phyloP scores from a whole-genome alignment of 495 filamentous ascomycete genomes.

The Hypoxylon fuscum region DNA sequence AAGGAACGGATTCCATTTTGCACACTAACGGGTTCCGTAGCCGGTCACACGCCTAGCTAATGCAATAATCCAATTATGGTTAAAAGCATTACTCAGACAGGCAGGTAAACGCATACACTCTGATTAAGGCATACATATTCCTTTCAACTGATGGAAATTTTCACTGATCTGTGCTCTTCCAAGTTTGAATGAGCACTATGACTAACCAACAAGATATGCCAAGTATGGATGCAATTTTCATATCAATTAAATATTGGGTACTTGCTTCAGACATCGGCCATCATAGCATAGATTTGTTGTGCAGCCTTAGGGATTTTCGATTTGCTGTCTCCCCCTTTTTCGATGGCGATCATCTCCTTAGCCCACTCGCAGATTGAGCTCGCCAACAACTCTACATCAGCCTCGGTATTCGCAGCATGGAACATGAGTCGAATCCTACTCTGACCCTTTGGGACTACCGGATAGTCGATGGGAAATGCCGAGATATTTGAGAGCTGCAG shows the following conservation, averaged over 20 bases:
- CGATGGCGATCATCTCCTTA: constrained; percentile 44
- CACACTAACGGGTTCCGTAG: constrained; percentile 12
- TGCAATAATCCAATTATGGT: not conserved
- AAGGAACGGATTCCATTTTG: no score
- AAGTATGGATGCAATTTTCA: not conserved
- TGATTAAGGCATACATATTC: no score
- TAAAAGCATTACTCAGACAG: not conserved
- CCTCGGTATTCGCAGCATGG: constrained; percentile 59
- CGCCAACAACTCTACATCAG: constrained; percentile 56
- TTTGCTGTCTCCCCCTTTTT: constrained; percentile 20
- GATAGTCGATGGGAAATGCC: constrained; percentile 56
- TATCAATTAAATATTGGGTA: not conserved
- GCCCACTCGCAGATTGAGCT: constrained; percentile 54
- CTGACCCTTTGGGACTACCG: constrained; percentile 57
- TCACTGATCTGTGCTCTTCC: no score
- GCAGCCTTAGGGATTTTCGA: constrained; percentile 39
- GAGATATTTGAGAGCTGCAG: constrained; percentile 46
- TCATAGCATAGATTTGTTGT: constrained; percentile 34
- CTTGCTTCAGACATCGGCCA: constrained; percentile 21
- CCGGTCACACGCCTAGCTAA: not conserved
- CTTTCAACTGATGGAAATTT: no score
- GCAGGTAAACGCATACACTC: no score
- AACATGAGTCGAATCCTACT: constrained; percentile 61
- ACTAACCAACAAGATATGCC: no score
- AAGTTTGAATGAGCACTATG: no score